A percentile compares a stretch with the other conserved stretches of the same genome.
Evolutionary conservation across 176 grass and related monocot species (phyloP).

Genomic region (Pontederia paniculata): DNA sequence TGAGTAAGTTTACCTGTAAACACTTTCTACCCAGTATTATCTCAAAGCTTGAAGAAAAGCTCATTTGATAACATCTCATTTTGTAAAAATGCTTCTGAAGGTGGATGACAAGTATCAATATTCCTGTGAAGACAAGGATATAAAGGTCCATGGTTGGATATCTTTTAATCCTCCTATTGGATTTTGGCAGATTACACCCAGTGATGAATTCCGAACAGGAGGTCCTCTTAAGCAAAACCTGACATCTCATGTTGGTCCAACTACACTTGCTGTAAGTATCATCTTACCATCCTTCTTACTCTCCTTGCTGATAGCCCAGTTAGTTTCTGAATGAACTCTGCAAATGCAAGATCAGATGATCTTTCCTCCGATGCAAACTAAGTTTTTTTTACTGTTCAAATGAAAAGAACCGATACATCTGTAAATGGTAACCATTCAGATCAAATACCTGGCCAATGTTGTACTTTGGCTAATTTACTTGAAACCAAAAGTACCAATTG

Average conservation of each 20-base stretch:
- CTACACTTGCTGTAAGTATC: slow-evolving; percentile 72
- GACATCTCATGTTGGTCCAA: slow-evolving; percentile 95
- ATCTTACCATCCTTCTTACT: too few relatives aligned
- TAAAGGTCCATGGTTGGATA: slow-evolving; percentile 91
- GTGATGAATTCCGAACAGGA: slow-evolving; percentile 71
- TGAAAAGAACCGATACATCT: too few relatives aligned
- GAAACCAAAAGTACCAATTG: too few relatives aligned
- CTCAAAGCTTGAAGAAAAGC: not conserved
- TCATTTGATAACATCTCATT: slow-evolving; percentile 1
- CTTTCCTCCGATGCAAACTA: too few relatives aligned
- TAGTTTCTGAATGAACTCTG: too few relatives aligned
- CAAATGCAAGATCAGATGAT: too few relatives aligned
- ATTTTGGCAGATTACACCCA: slow-evolving; percentile 94
- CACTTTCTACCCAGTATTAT: not conserved
- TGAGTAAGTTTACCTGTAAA: slow-evolving; percentile 22
- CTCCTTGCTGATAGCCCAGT: too few relatives aligned
- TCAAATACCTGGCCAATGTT: too few relatives aligned
- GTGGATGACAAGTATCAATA: slow-evolving; percentile 99
- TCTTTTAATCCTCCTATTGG: slow-evolving; percentile 68
- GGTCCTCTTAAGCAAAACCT: slow-evolving; percentile 86
- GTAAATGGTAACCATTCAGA: too few relatives aligned
- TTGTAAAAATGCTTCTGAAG: slow-evolving; percentile 21
- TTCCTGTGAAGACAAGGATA: slow-evolving; percentile 77
- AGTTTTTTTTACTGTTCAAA: too few relatives aligned
- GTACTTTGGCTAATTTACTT: too few relatives aligned